Evolutionary conservation across 108 stramenopile species (phyloP), one percentile per base, ranked within the genome.

Genomic region (Asterionellopsis glacialis): DNA sequence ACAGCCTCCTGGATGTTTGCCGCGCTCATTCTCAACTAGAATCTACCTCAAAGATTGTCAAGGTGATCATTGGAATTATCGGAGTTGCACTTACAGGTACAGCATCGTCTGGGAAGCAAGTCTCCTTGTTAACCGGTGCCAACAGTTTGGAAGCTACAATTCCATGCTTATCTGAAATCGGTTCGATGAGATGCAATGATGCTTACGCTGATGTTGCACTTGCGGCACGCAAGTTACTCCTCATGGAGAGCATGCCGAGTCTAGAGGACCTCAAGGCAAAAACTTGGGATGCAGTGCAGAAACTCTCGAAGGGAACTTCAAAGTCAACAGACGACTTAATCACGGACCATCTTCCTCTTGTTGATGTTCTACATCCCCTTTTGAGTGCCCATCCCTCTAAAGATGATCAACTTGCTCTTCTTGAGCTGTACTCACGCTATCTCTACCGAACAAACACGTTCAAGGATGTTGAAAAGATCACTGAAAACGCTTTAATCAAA

Each of bases 241-340:
- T 98, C 62, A 87, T 93, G 68, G 90, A 94, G 67, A 91, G 85
- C 41, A 81, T 88, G 73, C 95, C 97, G n/a, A 94, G 82, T 64
- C 76, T 93, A 25, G 80, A 86, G 50, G 79, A 89, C 65, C 73
- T 94, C 48, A 90, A 77, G 47, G 54, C 63, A 19, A 74, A 73
- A 48, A 70, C 87, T 21, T 56, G 74, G 3, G 69, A 66, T 16
- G 88, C 81, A 28, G 91, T 79, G 9, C 59, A 67, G 56, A 66
- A 64, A 1, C 61, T 88, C 4, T 60, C 73, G 1, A 39, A 45
- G 15, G 77, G 77, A 41, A 65, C 79, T 14, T 49, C 45, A 15
- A 70, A 77, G 57, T 53, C 18, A 21, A 83, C 91, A 10, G 74
- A 87, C 41, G 79, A 79, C 24, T 58, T 94, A 41, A 73, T 96